Evolutionary conservation across 179 eudicot genomes (phyloP).

Genomic region (Sideroxylon spinosum): DNA sequence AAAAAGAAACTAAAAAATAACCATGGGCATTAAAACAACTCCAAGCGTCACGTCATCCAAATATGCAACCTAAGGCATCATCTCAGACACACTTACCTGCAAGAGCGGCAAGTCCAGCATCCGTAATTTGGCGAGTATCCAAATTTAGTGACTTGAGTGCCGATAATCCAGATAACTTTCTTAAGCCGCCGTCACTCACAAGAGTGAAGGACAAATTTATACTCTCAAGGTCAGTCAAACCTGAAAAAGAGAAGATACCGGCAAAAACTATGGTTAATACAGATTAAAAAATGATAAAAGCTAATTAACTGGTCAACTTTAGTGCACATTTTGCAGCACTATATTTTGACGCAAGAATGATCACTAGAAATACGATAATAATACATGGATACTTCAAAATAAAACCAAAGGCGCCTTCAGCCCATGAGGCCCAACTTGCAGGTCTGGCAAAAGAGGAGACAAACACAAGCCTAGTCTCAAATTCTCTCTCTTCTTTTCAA

Average conservation of each 20-base stretch:
- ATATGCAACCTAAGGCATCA: not conserved
- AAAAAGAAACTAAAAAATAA: not conserved
- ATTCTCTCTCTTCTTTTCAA: not conserved
- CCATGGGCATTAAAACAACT: not conserved
- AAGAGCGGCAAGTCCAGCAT: conserved; percentile 71
- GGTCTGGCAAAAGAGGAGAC: not conserved
- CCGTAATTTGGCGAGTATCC: conserved; percentile 79
- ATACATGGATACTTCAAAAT: not conserved
- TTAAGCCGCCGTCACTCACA: conserved; percentile 62
- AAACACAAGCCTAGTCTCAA: not conserved
- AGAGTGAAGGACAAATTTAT: conserved; percentile 71
- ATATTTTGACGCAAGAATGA: not conserved
- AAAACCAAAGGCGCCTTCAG: not conserved
- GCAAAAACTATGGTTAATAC: not conserved
- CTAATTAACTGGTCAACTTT: not conserved
- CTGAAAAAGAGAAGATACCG: conserved; percentile 26
- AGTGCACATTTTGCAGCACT: not conserved
- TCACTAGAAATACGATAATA: not conserved
- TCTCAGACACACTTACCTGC: conserved; percentile 45
- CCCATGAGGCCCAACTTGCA: not conserved
- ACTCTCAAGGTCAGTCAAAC: conserved; percentile 59
- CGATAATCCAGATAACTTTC: conserved; percentile 60
- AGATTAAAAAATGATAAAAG: not conserved
- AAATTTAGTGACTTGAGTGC: conserved; percentile 70
- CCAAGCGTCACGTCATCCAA: not conserved